Base-by-base conservation (phyloP, 768 basidiomycete genomes). In the Tricholoma sp. region DNA sequence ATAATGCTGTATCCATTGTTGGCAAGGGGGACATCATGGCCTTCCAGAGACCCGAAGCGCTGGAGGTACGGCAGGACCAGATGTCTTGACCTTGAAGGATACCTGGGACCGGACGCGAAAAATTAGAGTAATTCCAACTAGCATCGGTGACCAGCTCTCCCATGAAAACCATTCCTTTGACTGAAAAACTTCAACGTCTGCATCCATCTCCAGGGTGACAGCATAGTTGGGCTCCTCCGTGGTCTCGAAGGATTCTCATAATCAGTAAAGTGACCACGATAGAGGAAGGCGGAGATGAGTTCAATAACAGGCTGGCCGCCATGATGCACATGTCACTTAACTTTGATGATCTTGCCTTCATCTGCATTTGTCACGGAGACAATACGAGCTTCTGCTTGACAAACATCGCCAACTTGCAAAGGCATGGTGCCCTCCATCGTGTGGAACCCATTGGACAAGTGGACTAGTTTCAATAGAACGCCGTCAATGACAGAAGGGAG, bases 131-230 rank as follows among this genome's bases (percentile, higher is more conserved):
- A 88, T 88, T 20, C 95, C 94, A 7, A 88, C 81, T 42, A 82
- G 74, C 50, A 95, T 84, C 24, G 93, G 88, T 6, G 83, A 75
- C 47, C 90, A 85, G 65, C 96, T 88, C 52, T 89, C 86, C 96
- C 95, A 98, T 50, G 88, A 85, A 73, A 98, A 94, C 97, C 97
- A 99, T 68, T 96, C 91, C 76, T 99, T 99, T 47, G 91, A 92
- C 67, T 89, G 85, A 6, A 99, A 76, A 15, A 98, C 92, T 41
- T 93, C 95, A 60, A 98, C 86, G 32, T 80, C 82, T 2, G 93
- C 89, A 60, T 93, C 88, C 5, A 80, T 85, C 32, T 79, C 75
- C 57, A 97, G 66, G 34, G 85, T 78, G 15, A 99, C 87, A 28
- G 85, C 68, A 70, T 96, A 97, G 61, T 95, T 92, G 0, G 89